Base-by-base conservation (phyloP, 2,329 filamentous ascomycete species). In the Fusarium transvaalense region DNA sequence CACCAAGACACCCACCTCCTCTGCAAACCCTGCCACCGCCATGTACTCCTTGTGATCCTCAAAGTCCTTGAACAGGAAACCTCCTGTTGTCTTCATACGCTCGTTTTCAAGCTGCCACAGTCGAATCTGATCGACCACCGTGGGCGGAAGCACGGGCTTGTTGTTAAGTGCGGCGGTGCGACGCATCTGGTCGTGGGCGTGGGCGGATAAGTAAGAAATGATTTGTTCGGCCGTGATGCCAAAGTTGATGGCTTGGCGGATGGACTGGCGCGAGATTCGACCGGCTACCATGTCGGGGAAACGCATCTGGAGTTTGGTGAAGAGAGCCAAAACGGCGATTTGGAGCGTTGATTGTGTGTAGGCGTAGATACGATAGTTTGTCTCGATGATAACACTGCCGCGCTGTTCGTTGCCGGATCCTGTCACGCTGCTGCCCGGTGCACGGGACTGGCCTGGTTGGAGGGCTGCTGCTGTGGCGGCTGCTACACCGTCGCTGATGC, bases 61-160 rank as follows among this genome's bases (percentile, higher is more conserved):
- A 76, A 98, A 97, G 67, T 98, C 95, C 75, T 91, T 91, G 83
- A 99, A 97, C 29, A 98, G 78, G 77, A 93, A 98, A 0, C 96
- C 96, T 1, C 86, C 83, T 7, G 89, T 93, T 2, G 92, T 89
- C 78, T 92, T 92, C 88, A 99, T 97, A 51, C 96, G 88, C 82
- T 99, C 96, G 68, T 95, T 94, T 80, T 99, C 96, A 53, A 98
- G 89, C 82, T 99, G 95, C 96, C 96, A 99, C 21, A 99, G 88
- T 3, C 94, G 88, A 74, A 99, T 97, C 83, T 99, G 96, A 79
- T 99, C 96, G 67, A 97, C 93, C 17, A 99, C 96, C 0, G 97
- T 98, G 0, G 96, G 94, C 2, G 97, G 96, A 3, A 99, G 86
- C 17, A 97, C 88, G 3, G 94, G 92, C 65, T 84, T 85, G 74